A percentile compares a stretch with the other conserved stretches of the same genome.
phyloP scores from a whole-genome alignment of 2,329 filamentous ascomycete species.

The Plectosphaerella cucumerina region DNA sequence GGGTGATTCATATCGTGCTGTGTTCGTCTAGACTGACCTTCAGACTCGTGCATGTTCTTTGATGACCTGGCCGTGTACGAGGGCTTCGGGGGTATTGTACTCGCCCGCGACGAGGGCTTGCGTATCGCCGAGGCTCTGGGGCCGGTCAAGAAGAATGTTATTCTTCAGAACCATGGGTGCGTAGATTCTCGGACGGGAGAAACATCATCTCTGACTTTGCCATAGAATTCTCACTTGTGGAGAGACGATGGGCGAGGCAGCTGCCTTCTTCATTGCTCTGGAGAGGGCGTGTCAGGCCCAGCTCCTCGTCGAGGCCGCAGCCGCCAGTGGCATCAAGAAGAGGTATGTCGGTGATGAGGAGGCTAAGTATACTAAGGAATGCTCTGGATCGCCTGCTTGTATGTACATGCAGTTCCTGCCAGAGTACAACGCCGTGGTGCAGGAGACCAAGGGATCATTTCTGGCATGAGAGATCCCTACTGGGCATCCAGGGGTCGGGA shows the following conservation, averaged over 20 bases:
- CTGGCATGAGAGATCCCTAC: too few relatives aligned
- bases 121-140: conserved; percentile 56
- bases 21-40: too few relatives aligned
- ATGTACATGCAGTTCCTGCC: too few relatives aligned
- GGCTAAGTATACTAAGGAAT: conserved; percentile 20
- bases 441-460: too few relatives aligned
- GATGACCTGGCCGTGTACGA: conserved; percentile 53
- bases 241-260: conserved; percentile 65
- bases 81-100: conserved; percentile 59
- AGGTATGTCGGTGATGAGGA: conserved; percentile 33
- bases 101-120: conserved; percentile 54
- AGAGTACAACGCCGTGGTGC: too few relatives aligned
- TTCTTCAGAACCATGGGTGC: conserved; percentile 58
- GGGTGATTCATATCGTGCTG: too few relatives aligned
- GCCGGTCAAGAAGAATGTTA: conserved; percentile 41
- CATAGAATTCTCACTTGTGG: conserved; percentile 64
- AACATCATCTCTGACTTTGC: conserved; percentile 64
- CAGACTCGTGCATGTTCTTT: conserved; percentile 50
- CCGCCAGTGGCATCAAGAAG: conserved; percentile 22
- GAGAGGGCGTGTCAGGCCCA: conserved; percentile 66
- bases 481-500: too few relatives aligned
- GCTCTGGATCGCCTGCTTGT: too few relatives aligned
- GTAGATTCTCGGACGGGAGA: conserved; percentile 36
- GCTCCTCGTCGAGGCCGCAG: conserved; percentile 61
- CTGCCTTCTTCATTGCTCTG: conserved; percentile 61